phyloP scores from a whole-genome alignment of 345 rosid species.

The Dovyalis caffra region DNA sequence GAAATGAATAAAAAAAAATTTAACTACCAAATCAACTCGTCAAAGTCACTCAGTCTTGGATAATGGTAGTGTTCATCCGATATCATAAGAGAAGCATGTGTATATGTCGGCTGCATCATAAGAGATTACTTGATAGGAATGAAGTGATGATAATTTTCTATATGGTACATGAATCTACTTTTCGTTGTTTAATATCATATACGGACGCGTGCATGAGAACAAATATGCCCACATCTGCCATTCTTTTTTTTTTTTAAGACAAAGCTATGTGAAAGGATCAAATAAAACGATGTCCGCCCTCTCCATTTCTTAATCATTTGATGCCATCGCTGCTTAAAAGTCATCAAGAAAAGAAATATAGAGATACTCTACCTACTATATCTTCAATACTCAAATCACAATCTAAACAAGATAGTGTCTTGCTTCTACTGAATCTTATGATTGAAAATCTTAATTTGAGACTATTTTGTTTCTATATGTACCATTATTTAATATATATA shows the following conservation, averaged over 20 bases:
- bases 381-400: constrained; percentile 6
- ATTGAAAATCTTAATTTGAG: neutral
- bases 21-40: no score
- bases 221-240: neutral
- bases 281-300: neutral
- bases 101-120: neutral
- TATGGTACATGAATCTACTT: constrained; percentile 20
- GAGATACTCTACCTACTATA: constrained; percentile 15
- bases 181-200: neutral
- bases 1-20: no score
- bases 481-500: no score
- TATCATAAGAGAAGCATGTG: neutral
- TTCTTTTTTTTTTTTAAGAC: neutral
- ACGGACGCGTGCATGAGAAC: constrained; percentile 15
- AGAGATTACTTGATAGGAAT: neutral
- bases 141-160: neutral
- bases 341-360: constrained; percentile 3
- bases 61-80: no score
- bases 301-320: constrained; percentile 1
- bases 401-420: neutral
- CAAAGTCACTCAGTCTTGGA: no score
- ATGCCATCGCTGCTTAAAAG: constrained; percentile 21
- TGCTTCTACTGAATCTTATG: neutral
- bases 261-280: neutral
- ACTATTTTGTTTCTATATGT: no score